A percentile compares a stretch with the other conserved stretches of the same genome.
Conservation (phyloP, 1,284 basidiomycete species). For the Pterulicium gracile region DNA sequence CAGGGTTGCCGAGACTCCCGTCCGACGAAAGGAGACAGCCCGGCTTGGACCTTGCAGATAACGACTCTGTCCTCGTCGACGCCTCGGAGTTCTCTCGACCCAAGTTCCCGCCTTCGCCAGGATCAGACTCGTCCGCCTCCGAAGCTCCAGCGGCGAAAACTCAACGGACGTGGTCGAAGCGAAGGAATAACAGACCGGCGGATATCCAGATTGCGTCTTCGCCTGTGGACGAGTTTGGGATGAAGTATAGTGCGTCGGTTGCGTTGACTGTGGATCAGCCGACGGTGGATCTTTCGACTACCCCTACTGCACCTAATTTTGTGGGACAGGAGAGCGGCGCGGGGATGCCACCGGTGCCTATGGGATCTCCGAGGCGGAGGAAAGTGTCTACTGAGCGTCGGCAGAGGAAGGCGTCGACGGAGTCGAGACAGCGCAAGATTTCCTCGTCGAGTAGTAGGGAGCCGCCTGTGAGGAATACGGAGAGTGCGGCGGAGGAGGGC, state of each 20-base stretch:
- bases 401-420: slow-evolving; percentile 16
- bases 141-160: slow-evolving; percentile 23
- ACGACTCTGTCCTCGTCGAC: slow-evolving; percentile 29
- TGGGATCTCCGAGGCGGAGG: slow-evolving; percentile 20
- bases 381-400: slow-evolving; percentile 16
- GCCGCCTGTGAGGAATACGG: slow-evolving; percentile 24
- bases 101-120: slow-evolving; percentile 14
- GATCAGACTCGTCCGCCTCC: slow-evolving; percentile 36
- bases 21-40: not conserved
- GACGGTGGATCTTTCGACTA: slow-evolving; percentile 37
- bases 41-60: slow-evolving; percentile 6
- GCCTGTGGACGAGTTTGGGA: slow-evolving; percentile 16
- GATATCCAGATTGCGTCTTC: slow-evolving; percentile 28
- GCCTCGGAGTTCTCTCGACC: slow-evolving; percentile 15
- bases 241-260: slow-evolving; percentile 28
- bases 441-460: slow-evolving; percentile 30
- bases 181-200: slow-evolving; percentile 30
- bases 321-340: slow-evolving; percentile 18
- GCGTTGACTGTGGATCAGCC: slow-evolving; percentile 44
- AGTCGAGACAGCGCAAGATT: slow-evolving; percentile 30
- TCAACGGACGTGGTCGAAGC: slow-evolving; percentile 39
- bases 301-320: slow-evolving; percentile 46
- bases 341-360: slow-evolving; percentile 18
- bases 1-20: not conserved
- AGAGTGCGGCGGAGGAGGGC: slow-evolving; percentile 60